Base-by-base conservation (phyloP, 495 filamentous ascomycete genomes). In the Chaetomium tenue region DNA sequence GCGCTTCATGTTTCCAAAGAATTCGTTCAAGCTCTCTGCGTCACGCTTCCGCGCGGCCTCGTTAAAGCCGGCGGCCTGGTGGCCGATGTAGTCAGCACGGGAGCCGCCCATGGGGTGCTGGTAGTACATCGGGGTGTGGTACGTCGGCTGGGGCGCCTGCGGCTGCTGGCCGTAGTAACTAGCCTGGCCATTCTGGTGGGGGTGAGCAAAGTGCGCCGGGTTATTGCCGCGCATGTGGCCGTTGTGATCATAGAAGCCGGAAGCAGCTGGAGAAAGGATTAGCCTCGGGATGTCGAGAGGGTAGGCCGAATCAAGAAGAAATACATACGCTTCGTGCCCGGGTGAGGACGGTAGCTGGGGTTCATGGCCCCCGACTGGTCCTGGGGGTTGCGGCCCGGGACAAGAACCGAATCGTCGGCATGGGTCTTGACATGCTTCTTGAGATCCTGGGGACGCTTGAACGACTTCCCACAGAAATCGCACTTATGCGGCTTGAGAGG, bases 371-470 rank as follows among this genome's bases (percentile, higher is more conserved):
- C 85, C 59, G 88, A 86, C 74, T 85, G 84, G 55, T 90, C 88
- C 28, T 90, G 74, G 22, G 73, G 90, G 23, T 89, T 90, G 57
- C 90, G 86, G 66, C 91, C 83, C 64, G 90, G 83, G n/a, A 72
- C 69, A 62, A 96, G 82, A 56, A 96, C 91, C 48, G 92, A 95
- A 77, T 99, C 94, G 74, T 99, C 94, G 63, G 94, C 94, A 76
- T 99, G 94, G n/a, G 95, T 98, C 86, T 98, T 98, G 75, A 98
- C 93, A 76, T 99, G 95, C 81, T 99, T 99, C 86, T 98, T 98
- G 65, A 99, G 74, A 80, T 99, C 95, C 77, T 99, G 94, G 28
- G 95, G 95, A 18, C 95, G 91, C 85, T 99, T 99, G 84, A 99
- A 99, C 9, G 92, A 91, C 82, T 99, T 99, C 70, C 91, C 91